Conservation (phyloP, 2,329 filamentous ascomycete genomes). For the Apiospora sp. region DNA sequence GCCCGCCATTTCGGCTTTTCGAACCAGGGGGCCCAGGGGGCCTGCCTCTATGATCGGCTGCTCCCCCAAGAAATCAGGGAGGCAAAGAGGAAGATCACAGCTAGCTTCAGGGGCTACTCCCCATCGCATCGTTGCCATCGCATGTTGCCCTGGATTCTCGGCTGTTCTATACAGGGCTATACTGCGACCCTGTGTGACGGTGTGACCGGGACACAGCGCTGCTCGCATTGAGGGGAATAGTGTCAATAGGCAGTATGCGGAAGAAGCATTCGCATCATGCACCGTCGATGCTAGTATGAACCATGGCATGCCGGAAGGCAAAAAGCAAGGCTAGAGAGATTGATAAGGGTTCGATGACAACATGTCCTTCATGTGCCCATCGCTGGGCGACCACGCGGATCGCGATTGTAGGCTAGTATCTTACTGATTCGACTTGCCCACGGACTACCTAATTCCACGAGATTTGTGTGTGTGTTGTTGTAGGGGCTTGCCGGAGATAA, state of each 20-base stretch:
- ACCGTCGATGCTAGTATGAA: background rate
- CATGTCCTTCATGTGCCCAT: conserved; percentile 12
- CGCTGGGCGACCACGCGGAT: background rate
- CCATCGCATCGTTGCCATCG: conserved; percentile 2
- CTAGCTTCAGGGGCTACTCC: conserved; percentile 15
- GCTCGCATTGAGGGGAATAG: too few relatives aligned
- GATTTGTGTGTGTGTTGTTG: conserved; percentile 1
- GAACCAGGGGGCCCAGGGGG: conserved; percentile 18
- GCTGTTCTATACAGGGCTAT: background rate
- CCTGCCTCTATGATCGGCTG: background rate
- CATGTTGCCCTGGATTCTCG: conserved; percentile 5
- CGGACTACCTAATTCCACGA: conserved; percentile 13
- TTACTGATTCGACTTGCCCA: background rate
- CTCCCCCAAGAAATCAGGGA: conserved; percentile 13
- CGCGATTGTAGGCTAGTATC: background rate
- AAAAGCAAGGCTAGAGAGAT: conserved; percentile 10
- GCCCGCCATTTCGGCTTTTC: conserved; percentile 24
- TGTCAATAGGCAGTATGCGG: background rate
- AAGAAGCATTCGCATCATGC: background rate
- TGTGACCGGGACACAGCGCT: background rate
- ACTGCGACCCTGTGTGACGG: background rate
- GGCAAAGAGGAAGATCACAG: background rate
- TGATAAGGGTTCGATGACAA: conserved; percentile 19
- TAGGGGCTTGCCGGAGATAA: conserved; percentile 17
- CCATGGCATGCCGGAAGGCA: background rate